Evolutionary conservation across 1,284 basidiomycete genomes (phyloP), one percentile per base, ranked within the genome.

Genomic region (Austropuccinia psidii): DNA sequence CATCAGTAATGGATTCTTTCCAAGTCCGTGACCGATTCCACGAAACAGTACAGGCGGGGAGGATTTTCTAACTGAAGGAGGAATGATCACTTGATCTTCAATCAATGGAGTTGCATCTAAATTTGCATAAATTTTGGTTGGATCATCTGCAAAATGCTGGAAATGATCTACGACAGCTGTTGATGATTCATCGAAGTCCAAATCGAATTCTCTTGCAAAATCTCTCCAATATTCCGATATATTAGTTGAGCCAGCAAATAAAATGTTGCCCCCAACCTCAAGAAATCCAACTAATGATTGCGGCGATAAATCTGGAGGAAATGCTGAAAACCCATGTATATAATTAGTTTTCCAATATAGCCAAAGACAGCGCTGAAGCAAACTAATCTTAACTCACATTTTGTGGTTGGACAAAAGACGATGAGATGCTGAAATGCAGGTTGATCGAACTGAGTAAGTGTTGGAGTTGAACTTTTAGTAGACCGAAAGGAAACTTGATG

Each of bases 361-460:
- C 37, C 6, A 4, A 11, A 57, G 29, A 31, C 27, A 37, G 19
- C 47, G 27, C 29, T 29, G 1, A 43, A 5, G 15, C 17, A n/a
- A 11, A 1, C 29, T 31, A 31, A 13, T 39, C 5, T 52, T 17
- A 29, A 78, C 82, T 79, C 72, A 94, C 93, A 84, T 83, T 93
- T 93, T 50, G 88, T 84, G 75, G 89, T 87, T 8, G 91, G 89
- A 0, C 91, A 85, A 76, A 94, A 88, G 75, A 95, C 80, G 76
- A 95, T 86, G 80, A 95, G 85, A 80, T 95, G 91, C 64, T 88
- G 85, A 81, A 90, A 94, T 73, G 85, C 83, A 58, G 89, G 86
- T 52, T 88, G 84, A 76, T 88, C 91, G 80, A 88, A 87, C 78
- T 88, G 84, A 41, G 87, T 83, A 61, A 94, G 82, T 24, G 84